phyloP scores from a whole-genome alignment of 2,329 filamentous ascomycete species.

The Phaeosphaeria sp. region DNA sequence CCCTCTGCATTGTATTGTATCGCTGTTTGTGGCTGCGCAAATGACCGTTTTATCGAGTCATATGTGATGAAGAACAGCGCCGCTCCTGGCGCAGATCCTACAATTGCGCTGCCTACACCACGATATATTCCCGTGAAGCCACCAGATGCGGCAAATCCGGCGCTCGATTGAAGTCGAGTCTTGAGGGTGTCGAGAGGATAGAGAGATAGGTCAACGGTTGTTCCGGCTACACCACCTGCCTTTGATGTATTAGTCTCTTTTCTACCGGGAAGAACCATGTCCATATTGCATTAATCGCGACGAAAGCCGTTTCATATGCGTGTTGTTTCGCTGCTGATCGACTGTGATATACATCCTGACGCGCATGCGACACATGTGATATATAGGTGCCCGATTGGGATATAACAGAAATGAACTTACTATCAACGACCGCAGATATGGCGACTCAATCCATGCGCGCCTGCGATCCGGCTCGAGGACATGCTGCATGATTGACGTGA shows the following conservation, averaged over 20 bases:
- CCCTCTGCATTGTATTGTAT: conserved; percentile 34
- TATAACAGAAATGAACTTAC: conserved; percentile 37
- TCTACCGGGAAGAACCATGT: too few relatives aligned
- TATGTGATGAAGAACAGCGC: conserved; percentile 98
- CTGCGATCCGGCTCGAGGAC: conserved; percentile 33
- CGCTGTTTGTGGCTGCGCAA: conserved; percentile 18
- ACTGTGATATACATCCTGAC: neutral
- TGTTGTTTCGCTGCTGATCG: neutral
- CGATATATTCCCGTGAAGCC: conserved; percentile 93
- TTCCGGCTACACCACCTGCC: conserved; percentile 90
- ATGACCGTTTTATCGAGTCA: conserved; percentile 68
- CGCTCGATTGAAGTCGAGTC: conserved; percentile 87
- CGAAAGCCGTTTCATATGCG: neutral
- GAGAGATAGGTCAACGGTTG: conserved; percentile 94
- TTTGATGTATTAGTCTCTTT: conserved; percentile 37
- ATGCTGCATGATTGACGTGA: conserved; percentile 36
- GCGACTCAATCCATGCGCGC: conserved; percentile 52
- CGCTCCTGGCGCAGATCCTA: conserved; percentile 91
- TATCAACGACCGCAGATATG: conserved; percentile 56
- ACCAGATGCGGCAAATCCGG: conserved; percentile 80
- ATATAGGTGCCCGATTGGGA: neutral
- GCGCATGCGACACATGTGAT: neutral
- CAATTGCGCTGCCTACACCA: conserved; percentile 85
- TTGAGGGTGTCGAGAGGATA: conserved; percentile 99
- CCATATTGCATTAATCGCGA: neutral